Base-by-base conservation (phyloP, 202 grass and related monocot species). In the Carex arenaria region DNA sequence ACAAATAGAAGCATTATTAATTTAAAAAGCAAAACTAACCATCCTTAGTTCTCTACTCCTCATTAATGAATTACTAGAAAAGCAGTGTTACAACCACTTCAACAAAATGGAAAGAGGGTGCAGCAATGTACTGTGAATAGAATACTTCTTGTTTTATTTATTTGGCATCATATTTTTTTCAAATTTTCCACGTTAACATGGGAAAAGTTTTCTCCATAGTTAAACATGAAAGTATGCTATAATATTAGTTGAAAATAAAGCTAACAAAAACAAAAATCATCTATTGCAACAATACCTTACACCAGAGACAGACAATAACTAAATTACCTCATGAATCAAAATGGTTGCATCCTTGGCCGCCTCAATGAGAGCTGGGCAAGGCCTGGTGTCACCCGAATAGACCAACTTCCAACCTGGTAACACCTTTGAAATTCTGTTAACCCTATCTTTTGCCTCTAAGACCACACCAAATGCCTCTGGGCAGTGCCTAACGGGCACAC, bases 371-470 rank as follows among this genome's bases (percentile, higher is more conserved):
- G 87, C 89, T 34, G 89, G 86, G 64, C 92, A 98, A 23, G 92
- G 92, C 59, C 95, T 57, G 0, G 95, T 98, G 71, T 98, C 95
- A 11, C 95, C 95, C 49, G 95, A 95, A 89, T 93, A 98, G 57
- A 98, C 93, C 79, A 98, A 61, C 64, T 98, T 98, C 95, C 95
- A 98, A 72, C 95, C 95, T 38, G 88, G 89, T 80, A 89, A 83
- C 78, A 38, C 65, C 78, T 92, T 95, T 53, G 89, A 89, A 55
- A 66, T 34, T 70, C 65, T 72, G 82, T 71, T 90, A 42, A 76
- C 66, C 75, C 80, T 91, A 70, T 86, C 83, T 47, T 71, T 80
- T 55, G 84, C 82, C 86, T 82, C 90, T 60, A 98, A 83, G 83
- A 95, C 93, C 82, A 98, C 86, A 84, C 91, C 95, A 82, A 93